Conservation (phyloP, 768 basidiomycete species). For the Rhizopogon vesiculosus region DNA sequence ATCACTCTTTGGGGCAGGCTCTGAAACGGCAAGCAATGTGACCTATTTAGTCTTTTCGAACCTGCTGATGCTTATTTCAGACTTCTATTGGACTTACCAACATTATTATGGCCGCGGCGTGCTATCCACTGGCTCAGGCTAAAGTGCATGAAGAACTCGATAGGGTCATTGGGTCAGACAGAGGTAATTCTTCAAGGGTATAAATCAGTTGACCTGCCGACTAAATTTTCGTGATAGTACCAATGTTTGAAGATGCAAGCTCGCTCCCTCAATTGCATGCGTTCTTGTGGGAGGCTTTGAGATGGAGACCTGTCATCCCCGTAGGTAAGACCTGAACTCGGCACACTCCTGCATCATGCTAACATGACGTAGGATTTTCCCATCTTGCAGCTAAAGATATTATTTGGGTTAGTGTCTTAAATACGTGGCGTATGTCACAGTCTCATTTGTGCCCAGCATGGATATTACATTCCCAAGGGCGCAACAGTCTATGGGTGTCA, state of each 20-base stretch:
- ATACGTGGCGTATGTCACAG: constrained; percentile 17
- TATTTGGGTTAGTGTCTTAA: constrained; percentile 30
- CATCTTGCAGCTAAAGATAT: constrained; percentile 59
- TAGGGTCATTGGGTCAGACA: constrained; percentile 36
- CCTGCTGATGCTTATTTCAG: constrained; percentile 3
- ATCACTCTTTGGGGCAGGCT: constrained; percentile 55
- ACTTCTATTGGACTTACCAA: constrained; percentile 49
- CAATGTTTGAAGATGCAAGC: constrained; percentile 28
- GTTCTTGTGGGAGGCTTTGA: constrained; percentile 26
- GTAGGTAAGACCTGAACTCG: constrained; percentile 8
- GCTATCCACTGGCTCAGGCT: constrained; percentile 43
- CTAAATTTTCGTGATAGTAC: constrained; percentile 18
- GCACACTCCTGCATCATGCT: neutral
- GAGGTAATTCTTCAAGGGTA: constrained; percentile 2
- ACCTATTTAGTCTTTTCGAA: neutral
- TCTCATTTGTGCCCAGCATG: constrained; percentile 11
- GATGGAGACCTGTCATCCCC: constrained; percentile 25
- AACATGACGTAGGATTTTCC: constrained; percentile 42
- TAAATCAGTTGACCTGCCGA: neutral
- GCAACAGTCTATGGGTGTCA: constrained; percentile 15
- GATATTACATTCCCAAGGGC: constrained; percentile 18
- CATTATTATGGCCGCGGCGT: constrained; percentile 45
- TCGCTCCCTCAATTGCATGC: constrained; percentile 24
- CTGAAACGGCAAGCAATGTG: constrained; percentile 37
- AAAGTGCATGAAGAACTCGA: constrained; percentile 50